These are phyloP conservation scores for Turnera subulata DNA, from an alignment of 345 rosid genomes.

Conservation along the genomic window DNA sequence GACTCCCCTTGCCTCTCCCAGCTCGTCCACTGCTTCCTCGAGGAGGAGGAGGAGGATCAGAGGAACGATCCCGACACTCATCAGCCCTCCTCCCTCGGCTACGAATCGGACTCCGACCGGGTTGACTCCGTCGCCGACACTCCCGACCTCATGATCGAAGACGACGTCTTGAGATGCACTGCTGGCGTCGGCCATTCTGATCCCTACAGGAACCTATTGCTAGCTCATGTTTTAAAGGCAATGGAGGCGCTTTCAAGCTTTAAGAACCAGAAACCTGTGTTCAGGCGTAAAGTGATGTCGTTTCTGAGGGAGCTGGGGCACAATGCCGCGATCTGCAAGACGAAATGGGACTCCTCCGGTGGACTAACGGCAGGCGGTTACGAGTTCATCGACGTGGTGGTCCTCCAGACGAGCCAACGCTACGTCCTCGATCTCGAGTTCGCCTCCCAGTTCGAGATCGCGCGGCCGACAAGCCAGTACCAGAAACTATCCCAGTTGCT, in stretches of 20 bases:
- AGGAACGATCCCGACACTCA: slow-evolving; percentile 24
- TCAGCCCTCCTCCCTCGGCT: background rate
- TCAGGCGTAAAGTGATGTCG: slow-evolving; percentile 57
- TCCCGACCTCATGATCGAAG: slow-evolving; percentile 25
- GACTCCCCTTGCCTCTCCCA: slow-evolving; percentile 72
- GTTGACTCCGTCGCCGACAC: slow-evolving; percentile 27
- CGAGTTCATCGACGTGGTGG: slow-evolving; percentile 79
- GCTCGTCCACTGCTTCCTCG: slow-evolving; percentile 72
- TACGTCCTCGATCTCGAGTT: slow-evolving; percentile 77
- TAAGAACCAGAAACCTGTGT: slow-evolving; percentile 27
- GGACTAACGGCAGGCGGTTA: slow-evolving; percentile 57
- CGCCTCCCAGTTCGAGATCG: slow-evolving; percentile 69
- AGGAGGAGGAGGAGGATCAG: no score
- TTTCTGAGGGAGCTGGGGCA: slow-evolving; percentile 57
- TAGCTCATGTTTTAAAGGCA: slow-evolving; percentile 39
- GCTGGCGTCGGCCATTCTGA: slow-evolving; percentile 24
- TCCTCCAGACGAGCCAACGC: slow-evolving; percentile 24
- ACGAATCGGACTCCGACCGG: slow-evolving; percentile 49
- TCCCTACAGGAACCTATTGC: slow-evolving; percentile 38
- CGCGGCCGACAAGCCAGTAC: slow-evolving; percentile 73
- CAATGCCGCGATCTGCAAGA: slow-evolving; percentile 90
- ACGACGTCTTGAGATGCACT: slow-evolving; percentile 20
- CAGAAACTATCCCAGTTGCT: slow-evolving; percentile 34
- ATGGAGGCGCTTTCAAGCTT: slow-evolving; percentile 41
- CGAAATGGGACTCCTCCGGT: slow-evolving; percentile 66